These are phyloP conservation scores for Xylaria sp. DNA, from an alignment of 2,329 filamentous ascomycete species.

Conservation along the genomic window DNA sequence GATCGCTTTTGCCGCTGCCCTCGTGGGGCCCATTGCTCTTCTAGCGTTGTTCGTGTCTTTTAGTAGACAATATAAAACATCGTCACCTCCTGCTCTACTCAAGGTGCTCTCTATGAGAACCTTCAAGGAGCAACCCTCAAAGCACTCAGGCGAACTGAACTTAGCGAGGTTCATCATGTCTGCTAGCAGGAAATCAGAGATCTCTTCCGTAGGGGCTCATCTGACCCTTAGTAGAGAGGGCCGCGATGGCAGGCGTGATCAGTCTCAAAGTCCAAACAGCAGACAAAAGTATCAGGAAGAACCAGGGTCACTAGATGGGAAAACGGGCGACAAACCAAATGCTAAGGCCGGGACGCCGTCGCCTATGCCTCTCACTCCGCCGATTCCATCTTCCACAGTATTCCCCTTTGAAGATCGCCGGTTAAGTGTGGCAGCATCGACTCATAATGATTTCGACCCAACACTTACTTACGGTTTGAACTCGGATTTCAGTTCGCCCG, in stretches of 20 bases:
- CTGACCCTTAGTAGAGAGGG: conserved; percentile 21
- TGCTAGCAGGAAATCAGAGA: conserved; percentile 40
- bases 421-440: conserved; percentile 50
- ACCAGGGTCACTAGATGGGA: conserved; percentile 33
- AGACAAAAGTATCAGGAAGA: conserved; percentile 33
- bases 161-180: conserved; percentile 46
- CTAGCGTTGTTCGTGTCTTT: conserved; percentile 39
- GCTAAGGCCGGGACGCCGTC: conserved; percentile 56
- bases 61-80: conserved; percentile 42
- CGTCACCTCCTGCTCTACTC: conserved; percentile 25
- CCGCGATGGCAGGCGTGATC: conserved; percentile 19
- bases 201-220: conserved; percentile 29
- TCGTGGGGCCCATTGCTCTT: conserved; percentile 42
- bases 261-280: conserved; percentile 34
- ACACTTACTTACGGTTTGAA: conserved; percentile 62
- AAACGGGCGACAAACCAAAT: conserved; percentile 47
- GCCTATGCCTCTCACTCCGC: conserved; percentile 62
- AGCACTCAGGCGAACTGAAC: conserved; percentile 50
- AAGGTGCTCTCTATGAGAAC: conserved; percentile 29
- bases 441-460: conserved; percentile 51
- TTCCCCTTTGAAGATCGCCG: conserved; percentile 58
- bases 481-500: conserved; percentile 58
- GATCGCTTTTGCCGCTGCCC: conserved; percentile 37
- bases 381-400: conserved; percentile 55
- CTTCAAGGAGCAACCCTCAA: conserved; percentile 37